Base-by-base conservation (phyloP, 495 filamentous ascomycete species). In the Aspergillus saccharolyticus region DNA sequence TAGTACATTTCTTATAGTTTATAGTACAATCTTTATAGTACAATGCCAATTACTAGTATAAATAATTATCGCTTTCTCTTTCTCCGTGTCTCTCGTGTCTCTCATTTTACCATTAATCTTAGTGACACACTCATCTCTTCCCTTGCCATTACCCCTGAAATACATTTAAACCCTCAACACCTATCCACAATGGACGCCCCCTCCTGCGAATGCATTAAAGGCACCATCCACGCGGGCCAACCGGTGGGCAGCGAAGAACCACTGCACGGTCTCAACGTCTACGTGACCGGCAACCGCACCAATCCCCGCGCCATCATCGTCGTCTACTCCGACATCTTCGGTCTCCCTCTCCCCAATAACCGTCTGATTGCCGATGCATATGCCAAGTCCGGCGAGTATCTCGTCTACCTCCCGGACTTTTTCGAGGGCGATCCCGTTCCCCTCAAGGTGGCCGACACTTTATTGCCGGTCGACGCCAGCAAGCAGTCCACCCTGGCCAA, bases 351-450 rank as follows among this genome's bases (percentile, higher is more conserved):
- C 9, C 49, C 49, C 24, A 52, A 52, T n/a, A 52, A 52, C 16
- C 28, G 39, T 19, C 49, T 52, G 12, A 28, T 52, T 12, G 49
- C 49, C 49, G 49, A 52, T n/a, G 49, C 49, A 2, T 52, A 52
- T 15, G 49, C 49, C 49, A 33, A 39, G 24, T 30, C 22, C 19
- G 49, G 49, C 20, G 49, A 52, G 24, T 52, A 33, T 16, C 49
- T 52, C 49, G 49, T 33, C 25, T 52, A 52, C 25, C 49, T 52
- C 10, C 49, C 49, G 12, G 49, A 52, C n/a, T 52, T 52, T 15
- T 52, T 52, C 49, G 39, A 52, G 49, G 49, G 49, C 25, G 49
- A 52, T 52, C 49, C 24, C 25, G 49, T 52, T 4, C 25, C 49
- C 25, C 49, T 52, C 16, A 28, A 24, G 5, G 10, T 20, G 10